A percentile compares a stretch with the other conserved stretches of the same genome.
These are phyloP conservation scores for Paracorniculantispora psalliotae DNA, from an alignment of 2,329 filamentous ascomycete species.

Conservation along the genomic window DNA sequence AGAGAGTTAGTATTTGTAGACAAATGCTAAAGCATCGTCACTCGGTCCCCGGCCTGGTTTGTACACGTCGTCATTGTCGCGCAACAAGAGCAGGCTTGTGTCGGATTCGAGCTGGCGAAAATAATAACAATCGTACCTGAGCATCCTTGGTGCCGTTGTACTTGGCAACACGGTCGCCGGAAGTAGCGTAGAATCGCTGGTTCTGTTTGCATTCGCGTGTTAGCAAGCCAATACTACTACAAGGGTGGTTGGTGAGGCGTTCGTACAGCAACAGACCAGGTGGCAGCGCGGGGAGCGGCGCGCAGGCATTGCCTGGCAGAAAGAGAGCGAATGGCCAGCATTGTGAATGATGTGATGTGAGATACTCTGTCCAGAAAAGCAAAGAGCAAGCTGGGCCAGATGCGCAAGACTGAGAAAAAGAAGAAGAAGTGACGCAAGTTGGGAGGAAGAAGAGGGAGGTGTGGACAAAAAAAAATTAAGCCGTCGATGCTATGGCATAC, in stretches of 20 bases:
- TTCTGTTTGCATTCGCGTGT: conserved; percentile 32
- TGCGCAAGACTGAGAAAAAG: conserved; percentile 18
- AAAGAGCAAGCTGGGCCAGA: conserved; percentile 18
- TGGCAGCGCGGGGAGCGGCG: conserved; percentile 53
- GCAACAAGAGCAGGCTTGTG: background rate
- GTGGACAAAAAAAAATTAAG: conserved; percentile 18
- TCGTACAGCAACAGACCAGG: conserved; percentile 33
- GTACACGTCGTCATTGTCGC: background rate
- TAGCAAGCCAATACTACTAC: background rate
- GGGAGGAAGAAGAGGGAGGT: conserved; percentile 16
- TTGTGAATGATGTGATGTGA: conserved; percentile 43
- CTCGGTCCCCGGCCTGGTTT: background rate
- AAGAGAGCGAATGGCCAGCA: conserved; percentile 79
- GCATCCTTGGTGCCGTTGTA: conserved; percentile 87
- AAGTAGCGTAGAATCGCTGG: conserved; percentile 60
- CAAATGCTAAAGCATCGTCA: conserved; percentile 11
- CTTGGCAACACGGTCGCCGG: conserved; percentile 73
- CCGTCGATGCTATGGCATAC: conserved; percentile 15
- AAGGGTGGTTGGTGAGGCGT: conserved; percentile 11
- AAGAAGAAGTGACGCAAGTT: conserved; percentile 18
- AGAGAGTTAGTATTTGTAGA: conserved; percentile 15
- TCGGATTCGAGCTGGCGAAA: background rate
- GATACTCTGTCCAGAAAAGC: conserved; percentile 15
- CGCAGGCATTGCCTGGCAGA: conserved; percentile 75
- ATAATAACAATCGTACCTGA: conserved; percentile 61